Conservation (phyloP, 129 eudicot genomes). For the Chrysanthemum lavandulifolium region DNA sequence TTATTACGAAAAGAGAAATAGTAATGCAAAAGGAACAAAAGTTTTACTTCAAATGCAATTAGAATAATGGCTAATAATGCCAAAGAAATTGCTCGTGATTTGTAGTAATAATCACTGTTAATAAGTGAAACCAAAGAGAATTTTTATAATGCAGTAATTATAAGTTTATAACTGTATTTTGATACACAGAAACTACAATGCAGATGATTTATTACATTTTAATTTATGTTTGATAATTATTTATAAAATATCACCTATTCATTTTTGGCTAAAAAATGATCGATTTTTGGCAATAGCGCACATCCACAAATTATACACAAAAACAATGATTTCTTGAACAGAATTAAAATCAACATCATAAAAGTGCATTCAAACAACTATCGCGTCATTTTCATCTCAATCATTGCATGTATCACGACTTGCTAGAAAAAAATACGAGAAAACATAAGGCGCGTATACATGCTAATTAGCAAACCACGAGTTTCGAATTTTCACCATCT, state of each 20-base stretch:
- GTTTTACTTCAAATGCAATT: slow-evolving; percentile 3
- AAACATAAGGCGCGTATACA: neutral
- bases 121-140: neutral
- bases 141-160: no score
- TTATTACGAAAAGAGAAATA: neutral
- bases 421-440: neutral
- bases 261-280: no score
- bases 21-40: neutral
- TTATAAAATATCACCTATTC: no score
- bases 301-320: no score
- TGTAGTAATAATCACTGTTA: neutral
- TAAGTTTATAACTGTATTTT: no score
- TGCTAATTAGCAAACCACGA: neutral
- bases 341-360: neutral
- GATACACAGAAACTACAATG: no score
- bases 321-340: no score
- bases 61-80: slow-evolving; percentile 9
- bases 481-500: neutral
- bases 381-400: neutral
- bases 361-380: neutral
- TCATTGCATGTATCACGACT: neutral
- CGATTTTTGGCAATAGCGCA: no score
- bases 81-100: neutral
- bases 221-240: no score
- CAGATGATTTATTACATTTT: no score